A percentile compares a stretch with the other conserved stretches of the same genome.
Evolutionary conservation across 352 stramenopile genomes (phyloP).

Genomic region (Phytopythium oedochilum): DNA sequence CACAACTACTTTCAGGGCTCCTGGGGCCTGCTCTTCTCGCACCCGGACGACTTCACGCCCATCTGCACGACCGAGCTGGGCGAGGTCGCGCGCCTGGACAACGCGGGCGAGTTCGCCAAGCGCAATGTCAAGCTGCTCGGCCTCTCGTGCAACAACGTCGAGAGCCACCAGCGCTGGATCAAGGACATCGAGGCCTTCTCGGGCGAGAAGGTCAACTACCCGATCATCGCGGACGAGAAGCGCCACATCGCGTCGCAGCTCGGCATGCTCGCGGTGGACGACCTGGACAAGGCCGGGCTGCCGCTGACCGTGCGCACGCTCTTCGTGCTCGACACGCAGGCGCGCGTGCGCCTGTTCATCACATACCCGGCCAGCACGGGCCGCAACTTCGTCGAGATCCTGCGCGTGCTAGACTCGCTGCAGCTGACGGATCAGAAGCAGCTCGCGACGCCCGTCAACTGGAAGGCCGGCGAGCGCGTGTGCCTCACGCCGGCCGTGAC

Average conservation of each 20-base stretch:
- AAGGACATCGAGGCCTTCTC: slow-evolving; percentile 79
- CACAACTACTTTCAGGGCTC: slow-evolving; percentile 58
- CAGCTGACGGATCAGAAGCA: slow-evolving; percentile 59
- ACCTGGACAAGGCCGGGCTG: slow-evolving; percentile 70
- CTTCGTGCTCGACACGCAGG: slow-evolving; percentile 89
- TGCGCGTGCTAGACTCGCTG: slow-evolving; percentile 88
- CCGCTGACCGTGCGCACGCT: slow-evolving; percentile 89
- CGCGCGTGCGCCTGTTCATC: slow-evolving; percentile 87
- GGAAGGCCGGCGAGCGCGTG: slow-evolving; percentile 51
- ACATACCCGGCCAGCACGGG: slow-evolving; percentile 92
- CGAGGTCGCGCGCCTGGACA: slow-evolving; percentile 77
- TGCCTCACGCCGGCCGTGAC: slow-evolving; percentile 63
- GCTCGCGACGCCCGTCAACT: slow-evolving; percentile 69
- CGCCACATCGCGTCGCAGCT: slow-evolving; percentile 75
- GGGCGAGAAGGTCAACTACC: slow-evolving; percentile 76
- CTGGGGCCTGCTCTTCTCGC: slow-evolving; percentile 78
- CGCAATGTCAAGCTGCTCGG: slow-evolving; percentile 81
- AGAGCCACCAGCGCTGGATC: slow-evolving; percentile 76
- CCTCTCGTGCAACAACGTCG: slow-evolving; percentile 73
- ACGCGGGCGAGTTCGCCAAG: slow-evolving; percentile 66
- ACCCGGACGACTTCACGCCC: slow-evolving; percentile 91
- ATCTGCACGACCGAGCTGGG: slow-evolving; percentile 94
- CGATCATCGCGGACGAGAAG: slow-evolving; percentile 88
- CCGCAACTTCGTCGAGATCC: slow-evolving; percentile 92
- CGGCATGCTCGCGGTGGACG: slow-evolving; percentile 86